Percentiles rank a stretch among this genome's conserved stretches.
These are phyloP conservation scores for Lunularia cruciata DNA, from an alignment of 225 moss, liverwort and hornwort species.

Conservation along the genomic window DNA sequence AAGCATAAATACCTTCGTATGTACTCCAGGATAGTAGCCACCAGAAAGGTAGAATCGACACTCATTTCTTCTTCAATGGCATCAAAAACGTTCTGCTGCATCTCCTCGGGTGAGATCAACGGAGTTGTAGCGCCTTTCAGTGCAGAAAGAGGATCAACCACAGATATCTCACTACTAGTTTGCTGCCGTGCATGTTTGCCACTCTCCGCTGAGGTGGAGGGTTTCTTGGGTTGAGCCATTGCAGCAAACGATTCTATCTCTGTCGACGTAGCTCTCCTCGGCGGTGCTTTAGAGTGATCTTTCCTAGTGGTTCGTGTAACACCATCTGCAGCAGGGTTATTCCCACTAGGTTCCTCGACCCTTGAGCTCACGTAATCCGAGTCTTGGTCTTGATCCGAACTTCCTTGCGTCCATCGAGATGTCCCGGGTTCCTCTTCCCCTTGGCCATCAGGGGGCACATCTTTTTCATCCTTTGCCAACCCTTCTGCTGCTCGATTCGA, in stretches of 20 bases:
- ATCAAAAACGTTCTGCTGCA: conserved; percentile 68
- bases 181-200: conserved; percentile 22
- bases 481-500: conserved; percentile 24
- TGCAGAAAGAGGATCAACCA: conserved; percentile 27
- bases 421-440: conserved; percentile 26
- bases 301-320: not conserved
- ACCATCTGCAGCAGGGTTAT: conserved; percentile 20
- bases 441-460: conserved; percentile 6
- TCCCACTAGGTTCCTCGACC: not conserved
- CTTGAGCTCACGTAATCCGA: conserved; percentile 19
- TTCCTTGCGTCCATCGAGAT: conserved; percentile 20
- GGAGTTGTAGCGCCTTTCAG: conserved; percentile 38
- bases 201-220: conserved; percentile 21
- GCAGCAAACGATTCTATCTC: conserved; percentile 18
- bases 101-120: conserved; percentile 82
- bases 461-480: conserved; percentile 7
- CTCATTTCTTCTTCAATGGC: conserved; percentile 79
- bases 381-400: conserved; percentile 18
- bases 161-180: conserved; percentile 16
- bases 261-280: not conserved
- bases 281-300: not conserved
- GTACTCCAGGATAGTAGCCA: conserved; percentile 78
- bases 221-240: conserved; percentile 6
- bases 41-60: conserved; percentile 66
- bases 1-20: conserved; percentile 79